Evolutionary conservation across 2,329 filamentous ascomycete genomes (phyloP).

Genomic region (Diaporthe destruens): DNA sequence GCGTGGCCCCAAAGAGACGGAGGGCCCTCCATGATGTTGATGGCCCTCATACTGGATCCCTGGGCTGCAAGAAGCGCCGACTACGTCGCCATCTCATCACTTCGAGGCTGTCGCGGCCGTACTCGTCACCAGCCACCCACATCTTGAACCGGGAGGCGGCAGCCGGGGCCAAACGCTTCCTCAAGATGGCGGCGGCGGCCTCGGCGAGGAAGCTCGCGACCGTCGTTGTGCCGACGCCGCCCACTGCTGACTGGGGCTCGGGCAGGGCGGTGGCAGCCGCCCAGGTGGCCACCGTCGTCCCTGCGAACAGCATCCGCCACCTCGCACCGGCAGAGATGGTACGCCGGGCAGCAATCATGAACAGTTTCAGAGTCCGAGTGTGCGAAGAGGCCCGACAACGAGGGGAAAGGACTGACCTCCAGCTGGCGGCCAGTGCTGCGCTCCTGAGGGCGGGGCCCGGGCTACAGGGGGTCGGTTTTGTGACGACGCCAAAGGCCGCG

Average conservation of each 20-base stretch:
- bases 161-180: slow-evolving; percentile 60
- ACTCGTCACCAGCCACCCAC: slow-evolving; percentile 76
- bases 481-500: slow-evolving; percentile 39
- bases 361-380: slow-evolving; percentile 66
- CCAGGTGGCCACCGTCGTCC: slow-evolving; percentile 18
- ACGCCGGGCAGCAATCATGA: slow-evolving; percentile 75
- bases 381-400: slow-evolving; percentile 52
- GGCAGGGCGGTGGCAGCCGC: slow-evolving; percentile 8
- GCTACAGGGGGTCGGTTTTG: slow-evolving; percentile 50
- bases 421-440: slow-evolving; percentile 51
- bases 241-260: slow-evolving; percentile 15
- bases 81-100: slow-evolving; percentile 74
- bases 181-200: slow-evolving; percentile 60
- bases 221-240: slow-evolving; percentile 41
- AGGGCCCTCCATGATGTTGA: slow-evolving; percentile 71
- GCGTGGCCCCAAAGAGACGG: slow-evolving; percentile 57
- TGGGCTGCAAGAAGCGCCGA: slow-evolving; percentile 75
- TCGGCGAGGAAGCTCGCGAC: slow-evolving; percentile 49
- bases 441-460: slow-evolving; percentile 46
- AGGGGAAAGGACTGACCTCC: slow-evolving; percentile 50
- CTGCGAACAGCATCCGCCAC: slow-evolving; percentile 36
- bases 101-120: slow-evolving; percentile 77
- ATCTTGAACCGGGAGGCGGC: slow-evolving; percentile 72
- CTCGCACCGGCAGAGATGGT: slow-evolving; percentile 58
- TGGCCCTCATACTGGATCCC: slow-evolving; percentile 62